phyloP scores from a whole-genome alignment of 1,284 basidiomycete genomes.

The Apiotrichum akiyoshidainum region DNA sequence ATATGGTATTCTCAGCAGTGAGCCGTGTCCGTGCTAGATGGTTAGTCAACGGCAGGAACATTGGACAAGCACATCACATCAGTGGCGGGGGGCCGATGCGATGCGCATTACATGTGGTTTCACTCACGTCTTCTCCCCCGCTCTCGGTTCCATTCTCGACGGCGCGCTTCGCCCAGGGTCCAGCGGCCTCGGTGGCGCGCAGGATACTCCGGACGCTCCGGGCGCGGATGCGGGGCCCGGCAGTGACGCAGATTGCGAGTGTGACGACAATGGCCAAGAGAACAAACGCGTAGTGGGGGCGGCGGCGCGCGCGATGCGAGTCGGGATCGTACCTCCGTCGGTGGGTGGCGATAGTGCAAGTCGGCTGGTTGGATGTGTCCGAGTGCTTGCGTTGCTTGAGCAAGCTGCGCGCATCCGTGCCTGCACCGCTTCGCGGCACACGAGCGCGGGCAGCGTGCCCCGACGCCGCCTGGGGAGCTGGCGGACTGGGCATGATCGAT shows the following conservation, averaged over 20 bases:
- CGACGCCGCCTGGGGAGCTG: too few relatives aligned
- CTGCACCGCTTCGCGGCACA: too few relatives aligned
- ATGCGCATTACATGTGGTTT: neutral
- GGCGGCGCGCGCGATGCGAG: neutral
- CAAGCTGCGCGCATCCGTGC: too few relatives aligned
- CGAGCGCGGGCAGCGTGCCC: too few relatives aligned
- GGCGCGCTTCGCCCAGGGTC: too few relatives aligned
- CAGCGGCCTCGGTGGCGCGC: neutral
- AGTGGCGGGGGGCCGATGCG: too few relatives aligned
- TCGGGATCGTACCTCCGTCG: too few relatives aligned
- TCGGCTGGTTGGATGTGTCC: too few relatives aligned
- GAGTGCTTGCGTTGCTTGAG: too few relatives aligned
- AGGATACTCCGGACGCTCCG: neutral
- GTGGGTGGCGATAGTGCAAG: too few relatives aligned
- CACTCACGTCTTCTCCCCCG: neutral
- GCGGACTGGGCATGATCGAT: too few relatives aligned
- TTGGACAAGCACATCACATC: too few relatives aligned
- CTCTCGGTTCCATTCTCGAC: neutral
- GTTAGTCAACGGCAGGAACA: neutral
- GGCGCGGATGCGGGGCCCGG: constrained; percentile 2
- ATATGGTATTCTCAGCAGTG: constrained; percentile 19
- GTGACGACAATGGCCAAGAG: constrained; percentile 9
- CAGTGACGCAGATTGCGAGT: constrained; percentile 1
- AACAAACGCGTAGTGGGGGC: constrained; percentile 2
- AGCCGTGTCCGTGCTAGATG: constrained; percentile 5